These are phyloP conservation scores for Salvia splendens DNA, from an alignment of 257 asterid species.

Conservation along the genomic window DNA sequence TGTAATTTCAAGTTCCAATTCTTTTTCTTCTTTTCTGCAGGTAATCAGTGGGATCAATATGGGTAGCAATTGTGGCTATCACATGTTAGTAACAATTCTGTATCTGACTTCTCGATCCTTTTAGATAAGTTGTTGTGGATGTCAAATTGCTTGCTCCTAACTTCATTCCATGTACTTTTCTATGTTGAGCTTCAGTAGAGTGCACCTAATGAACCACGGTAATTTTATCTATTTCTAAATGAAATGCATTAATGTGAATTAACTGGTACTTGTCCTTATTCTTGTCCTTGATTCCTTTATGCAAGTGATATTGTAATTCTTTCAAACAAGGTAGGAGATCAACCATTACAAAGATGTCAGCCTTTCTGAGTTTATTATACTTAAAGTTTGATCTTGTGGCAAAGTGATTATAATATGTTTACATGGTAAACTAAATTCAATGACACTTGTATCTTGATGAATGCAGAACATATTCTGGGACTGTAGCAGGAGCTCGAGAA, in stretches of 20 bases:
- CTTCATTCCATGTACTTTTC: slow-evolving; percentile 3
- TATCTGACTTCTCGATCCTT: slow-evolving; percentile 21
- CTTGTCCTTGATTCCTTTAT: background rate
- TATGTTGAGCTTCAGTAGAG: slow-evolving; percentile 9
- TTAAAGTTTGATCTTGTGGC: slow-evolving; percentile 4
- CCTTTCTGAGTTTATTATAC: slow-evolving; percentile 4
- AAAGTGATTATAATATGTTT: slow-evolving; percentile 13
- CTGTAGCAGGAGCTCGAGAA: slow-evolving; percentile 97
- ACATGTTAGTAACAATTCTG: slow-evolving; percentile 54
- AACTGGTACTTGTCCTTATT: slow-evolving; percentile 5
- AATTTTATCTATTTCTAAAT: slow-evolving; percentile 1
- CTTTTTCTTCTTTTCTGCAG: slow-evolving; percentile 43
- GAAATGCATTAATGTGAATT: slow-evolving; percentile 15
- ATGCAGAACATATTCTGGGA: slow-evolving; percentile 85
- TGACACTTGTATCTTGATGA: slow-evolving; percentile 45
- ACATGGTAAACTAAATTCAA: slow-evolving; percentile 11
- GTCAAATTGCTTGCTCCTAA: background rate
- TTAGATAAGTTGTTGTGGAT: slow-evolving; percentile 1
- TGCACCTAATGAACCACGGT: slow-evolving; percentile 19
- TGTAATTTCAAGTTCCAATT: slow-evolving; percentile 26
- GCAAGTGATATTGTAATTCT: slow-evolving; percentile 1
- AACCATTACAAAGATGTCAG: background rate
- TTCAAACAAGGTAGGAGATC: background rate
- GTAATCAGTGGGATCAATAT: slow-evolving; percentile 83
- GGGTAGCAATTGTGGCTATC: slow-evolving; percentile 91